Conservation (phyloP, 2,329 filamentous ascomycete species). For the Ceratocystis lukuohia region DNA sequence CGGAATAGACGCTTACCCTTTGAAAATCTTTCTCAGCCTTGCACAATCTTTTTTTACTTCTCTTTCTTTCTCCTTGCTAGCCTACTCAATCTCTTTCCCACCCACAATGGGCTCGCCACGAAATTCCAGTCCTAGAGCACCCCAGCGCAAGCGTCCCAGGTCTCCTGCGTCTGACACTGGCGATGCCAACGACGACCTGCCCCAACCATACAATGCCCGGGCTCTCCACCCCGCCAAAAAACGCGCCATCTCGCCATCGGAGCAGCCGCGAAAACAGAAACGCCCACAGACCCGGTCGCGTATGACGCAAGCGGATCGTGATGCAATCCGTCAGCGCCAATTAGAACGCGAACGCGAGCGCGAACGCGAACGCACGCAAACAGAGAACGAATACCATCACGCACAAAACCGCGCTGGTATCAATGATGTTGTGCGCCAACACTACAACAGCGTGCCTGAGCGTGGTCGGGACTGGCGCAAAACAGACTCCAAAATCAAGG, state of each 20-base stretch:
- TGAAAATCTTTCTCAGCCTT: not conserved
- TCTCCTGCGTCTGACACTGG: conserved; percentile 23
- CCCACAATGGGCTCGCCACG: conserved; percentile 7
- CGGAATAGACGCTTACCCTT: not conserved
- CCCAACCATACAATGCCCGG: conserved; percentile 48
- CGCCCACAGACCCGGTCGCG: conserved; percentile 53
- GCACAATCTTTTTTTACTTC: not conserved
- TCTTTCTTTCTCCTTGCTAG: not conserved
- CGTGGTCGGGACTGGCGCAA: conserved; percentile 87
- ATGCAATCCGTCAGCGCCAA: conserved; percentile 51
- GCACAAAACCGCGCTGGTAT: conserved; percentile 32
- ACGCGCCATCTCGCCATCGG: conserved; percentile 41
- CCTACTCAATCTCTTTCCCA: too few relatives aligned
- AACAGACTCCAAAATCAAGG: conserved; percentile 90
- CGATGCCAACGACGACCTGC: conserved; percentile 31
- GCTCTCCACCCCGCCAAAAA: conserved; percentile 46
- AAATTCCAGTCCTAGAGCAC: not conserved
- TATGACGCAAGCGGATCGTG: conserved; percentile 52
- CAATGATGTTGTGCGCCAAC: conserved; percentile 76
- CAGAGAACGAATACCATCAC: not conserved
- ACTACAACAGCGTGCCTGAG: conserved; percentile 94
- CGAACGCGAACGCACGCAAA: conserved; percentile 28
- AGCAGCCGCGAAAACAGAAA: conserved; percentile 51
- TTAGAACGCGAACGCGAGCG: conserved; percentile 37
- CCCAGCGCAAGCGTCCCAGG: conserved; percentile 29